Percentiles rank a stretch among this genome's conserved stretches.
These are phyloP conservation scores for Auricularia sp. DNA, from an alignment of 768 basidiomycete species.

Conservation along the genomic window DNA sequence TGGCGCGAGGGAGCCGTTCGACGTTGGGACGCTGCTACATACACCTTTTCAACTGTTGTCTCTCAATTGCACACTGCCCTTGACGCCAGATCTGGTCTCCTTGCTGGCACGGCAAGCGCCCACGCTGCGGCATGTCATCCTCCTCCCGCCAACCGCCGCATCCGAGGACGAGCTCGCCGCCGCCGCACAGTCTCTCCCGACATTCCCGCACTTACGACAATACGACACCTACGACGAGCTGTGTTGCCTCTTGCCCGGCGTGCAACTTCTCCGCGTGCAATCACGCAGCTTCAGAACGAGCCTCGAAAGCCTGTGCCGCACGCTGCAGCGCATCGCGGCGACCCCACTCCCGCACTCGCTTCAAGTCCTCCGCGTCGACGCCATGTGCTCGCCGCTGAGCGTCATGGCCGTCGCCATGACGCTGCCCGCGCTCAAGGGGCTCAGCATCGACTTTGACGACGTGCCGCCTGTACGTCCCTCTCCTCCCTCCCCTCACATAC, in stretches of 20 bases:
- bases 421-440: background rate
- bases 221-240: background rate
- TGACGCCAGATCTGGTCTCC: background rate
- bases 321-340: conserved; percentile 24
- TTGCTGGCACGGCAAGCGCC: background rate
- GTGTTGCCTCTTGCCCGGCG: background rate
- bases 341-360: conserved; percentile 35
- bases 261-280: background rate
- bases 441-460: background rate
- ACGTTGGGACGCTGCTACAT: background rate
- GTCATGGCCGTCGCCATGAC: background rate
- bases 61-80: background rate
- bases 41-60: background rate
- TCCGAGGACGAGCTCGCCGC: background rate
- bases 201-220: background rate
- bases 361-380: background rate
- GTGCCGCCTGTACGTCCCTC: background rate
- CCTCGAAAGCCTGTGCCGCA: background rate
- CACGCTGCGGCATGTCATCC: background rate
- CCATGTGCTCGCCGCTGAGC: background rate
- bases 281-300: background rate
- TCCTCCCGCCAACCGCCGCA: background rate
- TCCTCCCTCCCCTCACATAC: no score
- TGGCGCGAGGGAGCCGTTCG: background rate
- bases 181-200: background rate